Evolutionary conservation across 352 stramenopile genomes (phyloP).

Genomic region (Globisporangium orthogonon): DNA sequence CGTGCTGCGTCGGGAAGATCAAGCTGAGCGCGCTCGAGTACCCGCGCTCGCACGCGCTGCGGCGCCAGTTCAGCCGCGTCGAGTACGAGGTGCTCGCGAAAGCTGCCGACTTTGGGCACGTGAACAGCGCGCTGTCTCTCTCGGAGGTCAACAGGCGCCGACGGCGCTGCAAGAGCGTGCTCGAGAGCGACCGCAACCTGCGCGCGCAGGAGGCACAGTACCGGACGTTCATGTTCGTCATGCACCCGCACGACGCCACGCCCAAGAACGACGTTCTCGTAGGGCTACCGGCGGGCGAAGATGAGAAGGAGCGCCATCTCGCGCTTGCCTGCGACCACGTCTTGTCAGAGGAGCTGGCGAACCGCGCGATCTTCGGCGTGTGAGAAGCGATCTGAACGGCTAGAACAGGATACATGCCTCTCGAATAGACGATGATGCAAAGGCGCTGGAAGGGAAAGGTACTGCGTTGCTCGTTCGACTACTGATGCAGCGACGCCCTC

Average conservation of each 20-base stretch:
- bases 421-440: too few relatives aligned
- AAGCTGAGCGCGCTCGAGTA: conserved; percentile 57
- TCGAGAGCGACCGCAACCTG: conserved; percentile 76
- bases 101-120: conserved; percentile 71
- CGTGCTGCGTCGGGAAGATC: conserved; percentile 81
- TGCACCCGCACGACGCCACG: conserved; percentile 60
- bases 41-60: conserved; percentile 44
- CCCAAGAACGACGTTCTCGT: conserved; percentile 85
- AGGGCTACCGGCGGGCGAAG: conserved; percentile 35
- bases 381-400: background rate
- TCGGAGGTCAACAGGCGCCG: conserved; percentile 43
- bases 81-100: conserved; percentile 79
- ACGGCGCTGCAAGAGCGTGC: conserved; percentile 70
- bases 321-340: conserved; percentile 21
- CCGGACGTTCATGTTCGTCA: conserved; percentile 70
- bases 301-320: conserved; percentile 12
- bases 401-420: too few relatives aligned
- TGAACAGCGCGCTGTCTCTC: conserved; percentile 28
- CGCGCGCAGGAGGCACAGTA: conserved; percentile 47
- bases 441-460: background rate
- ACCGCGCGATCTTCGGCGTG: conserved; percentile 11
- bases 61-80: conserved; percentile 31
- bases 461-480: background rate
- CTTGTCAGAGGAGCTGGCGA: conserved; percentile 7
- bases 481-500: conserved; percentile 7